Percentiles rank a stretch among this genome's conserved stretches.
Evolutionary conservation across 2,329 filamentous ascomycete genomes (phyloP).

Genomic region (Beauveria scarabaeidicola): DNA sequence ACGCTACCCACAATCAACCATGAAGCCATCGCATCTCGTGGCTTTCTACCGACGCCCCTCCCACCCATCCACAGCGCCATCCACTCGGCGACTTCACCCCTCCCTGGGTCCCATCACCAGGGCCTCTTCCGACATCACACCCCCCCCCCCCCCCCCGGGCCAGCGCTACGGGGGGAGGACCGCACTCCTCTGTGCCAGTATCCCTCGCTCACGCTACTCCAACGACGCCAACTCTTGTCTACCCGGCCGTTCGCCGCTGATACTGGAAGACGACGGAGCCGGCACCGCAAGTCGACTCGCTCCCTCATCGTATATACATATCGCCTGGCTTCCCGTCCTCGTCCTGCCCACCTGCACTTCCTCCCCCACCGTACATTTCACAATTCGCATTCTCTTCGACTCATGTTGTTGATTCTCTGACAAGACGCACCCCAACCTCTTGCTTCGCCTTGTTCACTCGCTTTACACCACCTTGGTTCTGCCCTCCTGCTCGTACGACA

Average conservation of each 20-base stretch:
- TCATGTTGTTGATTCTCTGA: neutral
- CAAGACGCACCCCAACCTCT: neutral
- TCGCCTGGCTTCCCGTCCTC: slow-evolving; percentile 14
- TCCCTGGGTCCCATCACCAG: neutral
- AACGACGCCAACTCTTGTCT: slow-evolving; percentile 4
- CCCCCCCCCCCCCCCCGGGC: neutral
- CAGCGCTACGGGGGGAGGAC: neutral
- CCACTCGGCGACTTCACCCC: neutral
- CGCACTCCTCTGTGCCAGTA: neutral
- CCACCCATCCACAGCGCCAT: neutral
- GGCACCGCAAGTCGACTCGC: slow-evolving; percentile 5
- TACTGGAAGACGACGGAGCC: slow-evolving; percentile 4
- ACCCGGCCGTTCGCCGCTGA: slow-evolving; percentile 7
- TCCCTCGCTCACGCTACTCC: neutral
- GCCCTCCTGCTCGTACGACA: neutral
- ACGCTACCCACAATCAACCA: neutral
- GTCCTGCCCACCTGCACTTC: slow-evolving; percentile 7
- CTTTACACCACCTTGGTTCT: neutral
- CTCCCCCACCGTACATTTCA: slow-evolving; percentile 2
- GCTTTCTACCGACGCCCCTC: slow-evolving; percentile 7
- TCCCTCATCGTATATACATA: slow-evolving; percentile 18
- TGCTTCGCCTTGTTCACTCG: slow-evolving; percentile 1
- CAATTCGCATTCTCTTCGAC: neutral
- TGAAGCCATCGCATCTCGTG: slow-evolving; percentile 10
- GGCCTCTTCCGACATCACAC: neutral